Evolutionary conservation across 108 stramenopile genomes (phyloP).

Genomic region (Craspedostauros australis): DNA sequence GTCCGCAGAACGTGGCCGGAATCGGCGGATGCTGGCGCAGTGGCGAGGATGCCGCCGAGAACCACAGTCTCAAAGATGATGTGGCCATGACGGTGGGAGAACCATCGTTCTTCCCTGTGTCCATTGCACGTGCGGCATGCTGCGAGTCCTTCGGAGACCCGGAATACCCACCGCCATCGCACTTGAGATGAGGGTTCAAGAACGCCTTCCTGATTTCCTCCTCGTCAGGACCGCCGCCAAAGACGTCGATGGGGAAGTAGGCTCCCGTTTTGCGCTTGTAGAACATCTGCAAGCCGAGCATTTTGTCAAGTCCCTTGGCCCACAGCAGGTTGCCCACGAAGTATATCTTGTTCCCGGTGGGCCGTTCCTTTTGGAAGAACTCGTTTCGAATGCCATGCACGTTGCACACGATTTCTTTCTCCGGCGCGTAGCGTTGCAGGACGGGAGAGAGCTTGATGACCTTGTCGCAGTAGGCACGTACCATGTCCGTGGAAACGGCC

Average conservation of each 20-base stretch:
- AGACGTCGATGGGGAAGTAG: constrained; percentile 68
- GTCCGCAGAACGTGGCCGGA: constrained; percentile 59
- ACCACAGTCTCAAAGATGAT: no score
- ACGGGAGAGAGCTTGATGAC: constrained; percentile 63
- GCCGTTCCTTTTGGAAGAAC: constrained; percentile 33
- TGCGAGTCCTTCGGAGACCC: no score
- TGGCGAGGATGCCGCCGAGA: no score
- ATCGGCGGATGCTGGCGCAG: constrained; percentile 41
- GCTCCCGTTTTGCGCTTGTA: constrained; percentile 40
- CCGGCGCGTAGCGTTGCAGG: constrained; percentile 50
- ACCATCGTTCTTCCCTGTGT: no score
- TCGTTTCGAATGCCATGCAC: constrained; percentile 80
- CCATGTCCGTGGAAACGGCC: constrained; percentile 25
- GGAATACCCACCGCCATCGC: no score
- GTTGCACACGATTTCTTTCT: constrained; percentile 65
- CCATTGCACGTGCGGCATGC: no score
- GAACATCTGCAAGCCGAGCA: constrained; percentile 46
- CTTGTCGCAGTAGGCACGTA: constrained; percentile 71
- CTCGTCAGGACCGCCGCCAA: constrained; percentile 67
- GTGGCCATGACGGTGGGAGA: no score
- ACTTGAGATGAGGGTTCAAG: no score
- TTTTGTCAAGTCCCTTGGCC: constrained; percentile 66
- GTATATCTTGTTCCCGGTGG: constrained; percentile 33
- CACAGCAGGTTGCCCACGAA: constrained; percentile 80
- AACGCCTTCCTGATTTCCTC: constrained; percentile 57